Base-by-base conservation (phyloP, 2,329 filamentous ascomycete genomes). In the Calonectria pseudoreteaudii region DNA sequence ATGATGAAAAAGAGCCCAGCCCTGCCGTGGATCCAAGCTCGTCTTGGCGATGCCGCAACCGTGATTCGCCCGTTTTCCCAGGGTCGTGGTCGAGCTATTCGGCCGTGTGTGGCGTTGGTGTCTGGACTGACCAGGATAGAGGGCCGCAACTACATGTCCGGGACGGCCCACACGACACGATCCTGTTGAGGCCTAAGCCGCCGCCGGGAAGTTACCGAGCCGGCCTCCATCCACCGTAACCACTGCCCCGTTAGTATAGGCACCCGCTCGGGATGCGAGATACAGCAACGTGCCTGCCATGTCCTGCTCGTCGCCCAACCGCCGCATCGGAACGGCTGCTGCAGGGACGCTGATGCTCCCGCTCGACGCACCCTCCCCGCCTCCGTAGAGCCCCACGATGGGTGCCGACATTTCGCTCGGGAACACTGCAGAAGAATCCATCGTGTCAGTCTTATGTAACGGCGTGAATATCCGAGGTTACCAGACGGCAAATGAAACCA, bases 211-310 rank as follows among this genome's bases (percentile, higher is more conserved):
- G 20, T 85, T 88, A 34, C 86, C 86, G 64, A 94, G 80, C 71
- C 91, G 86, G 1, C 92, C 92, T 64, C 92, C 92, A 80, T 94
- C 93, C 0, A 90, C 86, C 10, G 93, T 83, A 60, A 93, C 83
- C 20, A 92, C 87, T 73, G 88, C 89, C 3, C 92, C 93, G 81
- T 94, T 94, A 77, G 90, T 86, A 81, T 93, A 94, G 4, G 90
- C 90, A 0, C 93, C 93, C 3, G 92, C 92, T 74, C 89, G 85
- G 64, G 90, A 91, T 4, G 90, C 90, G 80, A 94, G 85, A 85
- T 92, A 94, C 66, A 95, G 81, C 31, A 94, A 88, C 62, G 90
- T 86, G 1, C 92, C 92, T 1, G 88, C 90, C 86, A 94, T 91
- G 56, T 85, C 93, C 77, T 91, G 84, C 72, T 91, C 88, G 50